A percentile compares a stretch with the other conserved stretches of the same genome.
Evolutionary conservation across 441 rosid species (phyloP).

Genomic region (Mallotus repandus): DNA sequence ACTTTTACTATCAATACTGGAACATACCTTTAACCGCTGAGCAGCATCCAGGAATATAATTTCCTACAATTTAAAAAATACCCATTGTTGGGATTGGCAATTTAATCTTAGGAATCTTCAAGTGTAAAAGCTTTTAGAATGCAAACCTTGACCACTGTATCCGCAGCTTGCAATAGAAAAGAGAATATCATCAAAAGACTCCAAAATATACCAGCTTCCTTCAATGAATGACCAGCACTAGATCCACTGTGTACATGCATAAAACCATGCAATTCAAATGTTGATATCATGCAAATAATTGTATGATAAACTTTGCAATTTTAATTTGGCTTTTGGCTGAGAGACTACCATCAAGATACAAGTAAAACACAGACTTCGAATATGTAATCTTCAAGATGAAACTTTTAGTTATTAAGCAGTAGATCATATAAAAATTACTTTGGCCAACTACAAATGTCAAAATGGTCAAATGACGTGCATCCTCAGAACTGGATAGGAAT

Average conservation of each 20-base stretch:
- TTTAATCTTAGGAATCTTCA: slow-evolving; percentile 20
- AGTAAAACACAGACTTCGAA: neutral
- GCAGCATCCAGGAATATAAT: slow-evolving; percentile 62
- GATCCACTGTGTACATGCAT: slow-evolving; percentile 62
- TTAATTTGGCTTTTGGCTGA: slow-evolving; percentile 1
- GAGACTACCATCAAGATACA: neutral
- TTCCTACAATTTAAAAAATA: slow-evolving; percentile 54
- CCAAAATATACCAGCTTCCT: slow-evolving; percentile 81
- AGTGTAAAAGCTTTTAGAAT: slow-evolving; percentile 17
- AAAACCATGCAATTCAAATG: slow-evolving; percentile 18
- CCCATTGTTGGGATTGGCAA: slow-evolving; percentile 20
- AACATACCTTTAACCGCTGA: slow-evolving; percentile 55
- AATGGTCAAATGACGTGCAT: neutral
- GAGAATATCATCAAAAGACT: slow-evolving; percentile 84
- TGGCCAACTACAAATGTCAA: neutral
- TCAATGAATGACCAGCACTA: slow-evolving; percentile 64
- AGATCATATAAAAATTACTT: neutral
- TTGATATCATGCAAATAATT: neutral
- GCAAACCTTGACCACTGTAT: slow-evolving; percentile 80
- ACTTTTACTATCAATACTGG: neutral
- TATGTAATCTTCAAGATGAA: neutral
- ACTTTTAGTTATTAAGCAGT: neutral
- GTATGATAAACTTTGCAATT: neutral
- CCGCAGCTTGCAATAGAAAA: slow-evolving; percentile 91
- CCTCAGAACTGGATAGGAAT: neutral